These are phyloP conservation scores for Colletotrichum paranaense DNA, from an alignment of 2,329 filamentous ascomycete genomes.

Conservation along the genomic window DNA sequence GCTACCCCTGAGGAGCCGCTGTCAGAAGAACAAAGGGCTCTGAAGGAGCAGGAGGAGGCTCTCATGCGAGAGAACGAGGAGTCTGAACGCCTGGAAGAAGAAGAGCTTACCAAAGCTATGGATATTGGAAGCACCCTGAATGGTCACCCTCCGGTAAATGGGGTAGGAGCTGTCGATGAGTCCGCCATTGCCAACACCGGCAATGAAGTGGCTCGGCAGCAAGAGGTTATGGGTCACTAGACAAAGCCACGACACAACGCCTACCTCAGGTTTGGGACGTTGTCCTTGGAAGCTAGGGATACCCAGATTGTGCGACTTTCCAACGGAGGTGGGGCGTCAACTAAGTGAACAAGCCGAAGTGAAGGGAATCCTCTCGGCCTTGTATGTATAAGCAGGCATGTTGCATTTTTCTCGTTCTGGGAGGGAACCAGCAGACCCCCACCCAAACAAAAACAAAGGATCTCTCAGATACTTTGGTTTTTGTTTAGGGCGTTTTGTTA, in stretches of 20 bases:
- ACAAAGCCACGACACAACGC: background rate
- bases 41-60: conserved; percentile 62
- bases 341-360: conserved; percentile 7
- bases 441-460: background rate
- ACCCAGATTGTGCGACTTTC: background rate
- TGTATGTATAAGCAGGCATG: conserved; percentile 35
- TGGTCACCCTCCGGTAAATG: conserved; percentile 16
- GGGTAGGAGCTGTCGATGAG: background rate
- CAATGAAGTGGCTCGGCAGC: conserved; percentile 19
- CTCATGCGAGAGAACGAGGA: conserved; percentile 66
- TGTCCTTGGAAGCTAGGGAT: background rate
- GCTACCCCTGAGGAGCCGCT: conserved; percentile 46
- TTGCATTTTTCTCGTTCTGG: conserved; percentile 22
- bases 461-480: conserved; percentile 3
- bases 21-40: conserved; percentile 55
- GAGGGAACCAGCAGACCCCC: conserved; percentile 31
- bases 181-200: conserved; percentile 8
- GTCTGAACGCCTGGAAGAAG: conserved; percentile 60
- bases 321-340: background rate
- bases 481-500: conserved; percentile 6
- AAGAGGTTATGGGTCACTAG: conserved; percentile 38
- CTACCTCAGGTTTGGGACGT: background rate
- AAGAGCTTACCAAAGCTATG: conserved; percentile 23
- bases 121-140: background rate
- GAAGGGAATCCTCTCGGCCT: background rate